A percentile compares a stretch with the other conserved stretches of the same genome.
These are phyloP conservation scores for Cyberlindnera lachancei DNA, from an alignment of 805 yeast species.

Conservation along the genomic window DNA sequence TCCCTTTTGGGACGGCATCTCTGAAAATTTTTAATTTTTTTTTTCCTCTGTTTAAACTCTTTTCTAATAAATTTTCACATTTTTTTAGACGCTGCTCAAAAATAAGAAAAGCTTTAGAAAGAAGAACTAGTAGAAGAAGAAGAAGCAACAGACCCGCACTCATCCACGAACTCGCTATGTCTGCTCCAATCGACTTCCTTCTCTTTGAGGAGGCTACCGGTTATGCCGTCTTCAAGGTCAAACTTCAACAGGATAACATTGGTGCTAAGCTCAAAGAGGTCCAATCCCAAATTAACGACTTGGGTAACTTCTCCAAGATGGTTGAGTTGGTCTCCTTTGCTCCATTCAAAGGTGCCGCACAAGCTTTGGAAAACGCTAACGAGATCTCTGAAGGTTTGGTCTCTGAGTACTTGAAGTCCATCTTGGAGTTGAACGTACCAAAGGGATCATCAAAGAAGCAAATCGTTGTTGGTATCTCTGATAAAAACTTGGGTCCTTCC, in stretches of 20 bases:
- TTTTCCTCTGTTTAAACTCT: too few species aligned
- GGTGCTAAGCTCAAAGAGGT: constrained; percentile 91
- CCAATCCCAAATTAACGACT: constrained; percentile 81
- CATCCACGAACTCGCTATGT: too few species aligned
- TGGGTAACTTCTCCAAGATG: constrained; percentile 83
- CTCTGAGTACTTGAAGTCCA: constrained; percentile 82
- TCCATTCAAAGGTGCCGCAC: constrained; percentile 99
- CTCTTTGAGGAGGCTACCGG: constrained; percentile 98
- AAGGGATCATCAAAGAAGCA: constrained; percentile 54
- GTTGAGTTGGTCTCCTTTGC: constrained; percentile 92
- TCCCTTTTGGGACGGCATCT: not conserved
- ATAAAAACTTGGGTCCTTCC: constrained; percentile 92
- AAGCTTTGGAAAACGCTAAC: constrained; percentile 96
- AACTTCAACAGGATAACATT: constrained; percentile 87
- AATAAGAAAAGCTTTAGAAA: not conserved
- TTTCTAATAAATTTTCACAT: not conserved
- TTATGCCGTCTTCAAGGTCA: constrained; percentile 91
- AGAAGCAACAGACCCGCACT: too few species aligned
- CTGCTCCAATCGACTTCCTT: constrained; percentile 75
- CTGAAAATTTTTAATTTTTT: constrained; percentile 7
- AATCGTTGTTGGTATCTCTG: constrained; percentile 80
- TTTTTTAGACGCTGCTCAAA: too few species aligned
- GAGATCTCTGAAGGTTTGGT: constrained; percentile 97
- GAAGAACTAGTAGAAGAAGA: too few species aligned
- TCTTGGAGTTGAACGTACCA: constrained; percentile 88